Conservation (phyloP, 352 stramenopile genomes). For the Phytophthora macrochlamydospora region DNA sequence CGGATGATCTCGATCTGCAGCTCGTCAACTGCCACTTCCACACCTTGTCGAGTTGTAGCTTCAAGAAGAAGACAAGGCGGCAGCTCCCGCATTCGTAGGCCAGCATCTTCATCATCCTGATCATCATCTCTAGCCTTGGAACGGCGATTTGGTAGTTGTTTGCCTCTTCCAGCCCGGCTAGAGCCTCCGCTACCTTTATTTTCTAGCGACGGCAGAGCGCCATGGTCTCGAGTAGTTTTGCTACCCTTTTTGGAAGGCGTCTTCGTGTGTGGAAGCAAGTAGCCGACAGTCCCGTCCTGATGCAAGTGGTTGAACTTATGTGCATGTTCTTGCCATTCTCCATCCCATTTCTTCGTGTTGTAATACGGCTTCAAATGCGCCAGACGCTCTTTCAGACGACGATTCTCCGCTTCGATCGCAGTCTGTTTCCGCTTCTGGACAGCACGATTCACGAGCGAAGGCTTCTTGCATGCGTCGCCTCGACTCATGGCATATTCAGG, state of each 20-base stretch:
- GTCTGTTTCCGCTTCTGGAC: constrained; percentile 59
- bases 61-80: constrained; percentile 59
- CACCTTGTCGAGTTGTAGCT: constrained; percentile 63
- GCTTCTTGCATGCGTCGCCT: constrained; percentile 76
- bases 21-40: constrained; percentile 64
- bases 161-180: constrained; percentile 23
- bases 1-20: constrained; percentile 59
- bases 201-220: constrained; percentile 21
- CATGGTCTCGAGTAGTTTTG: constrained; percentile 18
- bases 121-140: constrained; percentile 13
- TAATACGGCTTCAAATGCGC: constrained; percentile 68
- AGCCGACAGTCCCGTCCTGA: constrained; percentile 70
- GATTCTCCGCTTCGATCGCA: constrained; percentile 71
- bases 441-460: constrained; percentile 59
- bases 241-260: constrained; percentile 21
- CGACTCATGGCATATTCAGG: constrained; percentile 59
- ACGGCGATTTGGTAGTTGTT: constrained; percentile 11
- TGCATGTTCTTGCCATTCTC: constrained; percentile 63
- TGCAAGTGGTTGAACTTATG: constrained; percentile 68
- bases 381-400: constrained; percentile 57
- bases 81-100: constrained; percentile 34
- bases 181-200: constrained; percentile 13
- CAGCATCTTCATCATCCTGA: constrained; percentile 27
- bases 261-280: constrained; percentile 54
- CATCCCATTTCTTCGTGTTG: constrained; percentile 75